Percentiles rank a stretch among this genome's conserved stretches.
phyloP scores from a whole-genome alignment of 306 rosid genomes.

The Acacia crassicarpa region DNA sequence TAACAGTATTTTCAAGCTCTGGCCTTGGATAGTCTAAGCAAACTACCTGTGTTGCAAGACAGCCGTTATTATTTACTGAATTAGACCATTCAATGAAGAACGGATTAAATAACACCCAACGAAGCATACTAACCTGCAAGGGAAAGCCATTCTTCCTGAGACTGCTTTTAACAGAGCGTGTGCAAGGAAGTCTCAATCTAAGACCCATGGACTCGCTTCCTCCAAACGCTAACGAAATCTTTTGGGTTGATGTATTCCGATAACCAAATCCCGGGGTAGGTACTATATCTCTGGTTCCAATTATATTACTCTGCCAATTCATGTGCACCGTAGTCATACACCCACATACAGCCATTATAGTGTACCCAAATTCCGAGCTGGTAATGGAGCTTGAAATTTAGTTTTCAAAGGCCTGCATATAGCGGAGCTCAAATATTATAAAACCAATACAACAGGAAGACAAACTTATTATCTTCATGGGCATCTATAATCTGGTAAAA shows the following conservation, averaged over 20 bases:
- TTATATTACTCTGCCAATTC: conserved; percentile 34
- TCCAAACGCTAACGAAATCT: conserved; percentile 49
- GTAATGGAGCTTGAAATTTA: not conserved
- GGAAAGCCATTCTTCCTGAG: conserved; percentile 43
- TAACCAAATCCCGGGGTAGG: conserved; percentile 31
- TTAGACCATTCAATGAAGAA: conserved; percentile 1
- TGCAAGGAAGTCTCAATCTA: conserved; percentile 32
- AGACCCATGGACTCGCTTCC: conserved; percentile 55
- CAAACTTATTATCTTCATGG: not conserved
- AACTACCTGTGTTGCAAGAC: conserved; percentile 46
- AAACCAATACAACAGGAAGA: not conserved
- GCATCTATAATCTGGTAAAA: not conserved
- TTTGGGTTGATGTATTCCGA: conserved; percentile 22
- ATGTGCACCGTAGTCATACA: conserved; percentile 59
- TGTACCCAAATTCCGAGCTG: conserved; percentile 22
- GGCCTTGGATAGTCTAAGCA: conserved; percentile 93
- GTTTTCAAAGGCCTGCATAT: conserved; percentile 5
- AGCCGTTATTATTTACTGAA: not conserved
- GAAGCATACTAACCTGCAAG: conserved; percentile 46
- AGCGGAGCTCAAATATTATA: not conserved
- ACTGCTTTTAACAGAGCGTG: conserved; percentile 32
- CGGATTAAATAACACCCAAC: not conserved
- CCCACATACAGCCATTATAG: conserved; percentile 59
- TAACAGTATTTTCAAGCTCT: conserved; percentile 68
- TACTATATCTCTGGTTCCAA: conserved; percentile 29